Percentiles rank a stretch among this genome's conserved stretches.
phyloP scores from a whole-genome alignment of 164 flowering plant species.

The Nymphaea thermarum region DNA sequence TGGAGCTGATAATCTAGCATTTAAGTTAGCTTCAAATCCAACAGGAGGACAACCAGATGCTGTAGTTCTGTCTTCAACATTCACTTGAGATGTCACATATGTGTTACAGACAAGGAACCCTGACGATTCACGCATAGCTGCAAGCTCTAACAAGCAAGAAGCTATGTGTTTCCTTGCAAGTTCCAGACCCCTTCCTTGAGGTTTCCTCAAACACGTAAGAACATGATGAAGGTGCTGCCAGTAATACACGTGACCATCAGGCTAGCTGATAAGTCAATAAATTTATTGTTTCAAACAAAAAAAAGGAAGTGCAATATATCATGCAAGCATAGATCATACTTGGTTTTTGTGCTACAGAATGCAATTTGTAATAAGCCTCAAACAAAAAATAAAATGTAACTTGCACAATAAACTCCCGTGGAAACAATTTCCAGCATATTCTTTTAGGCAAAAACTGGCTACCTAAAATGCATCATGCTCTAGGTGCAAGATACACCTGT shows the following conservation, averaged over 20 bases:
- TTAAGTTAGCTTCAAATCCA: constrained; percentile 85
- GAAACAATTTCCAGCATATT: no score
- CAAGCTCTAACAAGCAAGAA: constrained; percentile 62
- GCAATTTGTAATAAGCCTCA: no score
- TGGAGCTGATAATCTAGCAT: constrained; percentile 78
- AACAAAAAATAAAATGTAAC: no score
- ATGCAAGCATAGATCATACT: no score
- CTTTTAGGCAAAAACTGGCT: no score
- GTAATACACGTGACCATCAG: background rate
- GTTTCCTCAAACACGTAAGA: constrained; percentile 61
- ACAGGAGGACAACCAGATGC: constrained; percentile 84
- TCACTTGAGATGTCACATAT: constrained; percentile 21
- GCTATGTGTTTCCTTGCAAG: constrained; percentile 83
- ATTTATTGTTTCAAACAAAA: no score
- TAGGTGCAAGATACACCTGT: no score
- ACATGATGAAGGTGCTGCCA: constrained; percentile 83
- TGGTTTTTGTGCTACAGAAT: no score
- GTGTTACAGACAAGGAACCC: constrained; percentile 41
- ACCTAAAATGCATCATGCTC: no score
- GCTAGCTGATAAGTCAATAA: no score
- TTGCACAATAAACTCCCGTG: no score
- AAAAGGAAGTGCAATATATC: no score
- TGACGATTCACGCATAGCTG: constrained; percentile 33
- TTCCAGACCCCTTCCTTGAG: constrained; percentile 93
- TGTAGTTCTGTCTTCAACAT: constrained; percentile 49